phyloP scores from a whole-genome alignment of 2,329 filamentous ascomycete species.

The Didymella segeticola region DNA sequence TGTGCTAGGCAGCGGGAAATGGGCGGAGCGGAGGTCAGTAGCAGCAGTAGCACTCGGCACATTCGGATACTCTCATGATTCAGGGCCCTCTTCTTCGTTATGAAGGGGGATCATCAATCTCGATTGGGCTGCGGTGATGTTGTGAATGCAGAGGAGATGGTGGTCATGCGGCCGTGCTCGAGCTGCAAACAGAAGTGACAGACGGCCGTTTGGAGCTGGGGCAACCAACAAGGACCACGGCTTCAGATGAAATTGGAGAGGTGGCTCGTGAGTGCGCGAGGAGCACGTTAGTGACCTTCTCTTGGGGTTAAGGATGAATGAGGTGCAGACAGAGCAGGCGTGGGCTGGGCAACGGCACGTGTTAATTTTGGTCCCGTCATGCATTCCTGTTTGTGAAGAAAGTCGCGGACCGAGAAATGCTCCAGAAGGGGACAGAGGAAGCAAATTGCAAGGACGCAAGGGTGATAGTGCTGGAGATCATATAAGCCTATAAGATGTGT shows the following conservation, averaged over 20 bases:
- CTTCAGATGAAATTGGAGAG: slow-evolving; percentile 3
- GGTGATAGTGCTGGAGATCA: slow-evolving; percentile 20
- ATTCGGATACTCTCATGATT: background rate
- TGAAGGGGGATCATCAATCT: slow-evolving; percentile 7
- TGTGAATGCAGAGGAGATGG: background rate
- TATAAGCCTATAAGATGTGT: slow-evolving; percentile 8
- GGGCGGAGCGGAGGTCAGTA: slow-evolving; percentile 19
- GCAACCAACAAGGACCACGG: slow-evolving; percentile 4
- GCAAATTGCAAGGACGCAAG: slow-evolving; percentile 6
- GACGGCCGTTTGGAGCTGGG: slow-evolving; percentile 4
- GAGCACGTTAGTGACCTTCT: background rate
- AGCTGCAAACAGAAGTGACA: slow-evolving; percentile 16
- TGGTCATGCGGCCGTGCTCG: slow-evolving; percentile 13
- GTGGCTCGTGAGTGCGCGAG: background rate
- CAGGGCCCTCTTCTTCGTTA: background rate
- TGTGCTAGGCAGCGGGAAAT: slow-evolving; percentile 1
- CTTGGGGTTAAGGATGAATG: background rate
- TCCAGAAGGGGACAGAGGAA: background rate
- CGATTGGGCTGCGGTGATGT: background rate
- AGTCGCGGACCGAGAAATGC: slow-evolving; percentile 5
- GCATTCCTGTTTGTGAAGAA: slow-evolving; percentile 1
- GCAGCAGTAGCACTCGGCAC: background rate
- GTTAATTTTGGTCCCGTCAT: slow-evolving; percentile 8
- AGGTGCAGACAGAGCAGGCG: slow-evolving; percentile 2
- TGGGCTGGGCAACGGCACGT: slow-evolving; percentile 12